Base-by-base conservation (phyloP, 345 rosid species). In the Ceriops tagal region DNA sequence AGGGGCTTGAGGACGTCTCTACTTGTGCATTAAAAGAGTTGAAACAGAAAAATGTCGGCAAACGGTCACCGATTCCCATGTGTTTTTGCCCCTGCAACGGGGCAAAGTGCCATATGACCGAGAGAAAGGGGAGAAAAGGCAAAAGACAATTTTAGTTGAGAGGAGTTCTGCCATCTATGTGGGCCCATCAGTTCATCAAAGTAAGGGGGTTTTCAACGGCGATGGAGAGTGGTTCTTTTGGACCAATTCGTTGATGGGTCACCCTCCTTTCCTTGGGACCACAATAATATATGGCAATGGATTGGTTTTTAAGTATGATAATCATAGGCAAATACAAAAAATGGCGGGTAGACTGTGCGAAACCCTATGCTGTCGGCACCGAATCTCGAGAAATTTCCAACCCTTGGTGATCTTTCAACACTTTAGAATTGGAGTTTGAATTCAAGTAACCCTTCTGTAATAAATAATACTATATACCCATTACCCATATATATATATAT, bases 311-410 rank as follows among this genome's bases (percentile, higher is more conserved):
- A 43, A 3, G 5, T 43, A 11, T 3, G 49, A 13, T 43, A 3
- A 13, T 43, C 18, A 56, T 5, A 53, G 27, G 31, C 6, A 24
- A 7, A 7, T 5, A 1, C 19, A 1, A 13, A 5, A 30, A 22
- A 32, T 34, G 7, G 53, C 53, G 34, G 31, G 30, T 43, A 62
- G 89, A 87, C 87, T 87, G 78, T 79, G 82, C 71, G 84, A 87
- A 90, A 74, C 74, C 71, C 62, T n/a, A 43, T 15, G 19, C 80
- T 87, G 86, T 82, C 77, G 75, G 37, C 61, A 61, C 66, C 83
- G 43, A 73, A 87, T 87, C 85, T 85, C 89, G 79, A 86, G 67
- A 61, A 61, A n/a, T 71, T 62, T 71, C 84, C 19, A 37, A 43
- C 79, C 56, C 74, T 72, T 24, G 1, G 26, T 24, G 26, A 24